phyloP scores from a whole-genome alignment of 495 filamentous ascomycete species.

The Penicillium turbatum region DNA sequence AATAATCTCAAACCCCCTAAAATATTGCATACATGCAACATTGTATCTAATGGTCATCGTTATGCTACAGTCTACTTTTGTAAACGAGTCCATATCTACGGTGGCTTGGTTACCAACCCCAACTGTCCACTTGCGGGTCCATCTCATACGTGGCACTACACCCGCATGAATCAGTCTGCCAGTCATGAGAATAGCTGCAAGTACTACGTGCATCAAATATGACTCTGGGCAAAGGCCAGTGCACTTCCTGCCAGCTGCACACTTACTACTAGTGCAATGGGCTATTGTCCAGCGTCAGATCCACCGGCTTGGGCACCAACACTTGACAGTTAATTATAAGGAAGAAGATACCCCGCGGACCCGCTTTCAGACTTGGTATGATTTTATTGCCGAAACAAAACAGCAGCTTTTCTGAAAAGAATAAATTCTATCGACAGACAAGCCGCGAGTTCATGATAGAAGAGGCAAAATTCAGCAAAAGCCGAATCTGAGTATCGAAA shows the following conservation, averaged over 20 bases:
- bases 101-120: neutral
- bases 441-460: constrained; percentile 16
- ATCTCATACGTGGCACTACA: neutral
- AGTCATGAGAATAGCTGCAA: neutral
- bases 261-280: constrained; percentile 2
- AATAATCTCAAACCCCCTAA: neutral
- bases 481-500: neutral
- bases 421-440: constrained; percentile 6
- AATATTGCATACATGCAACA: neutral
- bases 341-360: neutral
- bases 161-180: neutral
- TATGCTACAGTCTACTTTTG: neutral
- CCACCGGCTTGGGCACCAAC: constrained; percentile 13
- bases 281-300: neutral
- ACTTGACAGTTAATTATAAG: constrained; percentile 12
- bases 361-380: neutral
- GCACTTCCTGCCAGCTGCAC: neutral
- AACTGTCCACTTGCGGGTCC: neutral
- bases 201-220: neutral
- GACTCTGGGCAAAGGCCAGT: neutral
- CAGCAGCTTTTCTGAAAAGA: constrained; percentile 3
- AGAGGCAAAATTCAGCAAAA: neutral
- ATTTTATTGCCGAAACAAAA: constrained; percentile 2
- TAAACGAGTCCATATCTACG: too few relatives aligned
- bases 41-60: neutral